These are phyloP conservation scores for Coniochaeta prunicola DNA, from an alignment of 2,329 filamentous ascomycete genomes.

Conservation along the genomic window DNA sequence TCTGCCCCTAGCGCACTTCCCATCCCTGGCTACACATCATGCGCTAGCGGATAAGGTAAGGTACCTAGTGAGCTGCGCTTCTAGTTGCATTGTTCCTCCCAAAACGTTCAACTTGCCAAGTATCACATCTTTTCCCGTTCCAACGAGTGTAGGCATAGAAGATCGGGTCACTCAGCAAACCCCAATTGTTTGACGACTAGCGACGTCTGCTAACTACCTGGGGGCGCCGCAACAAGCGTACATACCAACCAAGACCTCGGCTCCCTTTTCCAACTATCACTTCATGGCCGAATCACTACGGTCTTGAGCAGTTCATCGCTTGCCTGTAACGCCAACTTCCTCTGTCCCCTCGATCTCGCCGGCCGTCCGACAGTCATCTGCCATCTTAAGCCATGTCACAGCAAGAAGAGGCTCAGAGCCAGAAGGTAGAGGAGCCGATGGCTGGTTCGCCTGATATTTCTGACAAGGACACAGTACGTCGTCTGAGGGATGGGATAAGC, in stretches of 20 bases:
- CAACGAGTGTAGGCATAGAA: neutral
- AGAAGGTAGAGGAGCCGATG: constrained; percentile 5
- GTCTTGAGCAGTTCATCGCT: neutral
- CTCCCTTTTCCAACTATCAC: neutral
- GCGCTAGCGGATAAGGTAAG: neutral
- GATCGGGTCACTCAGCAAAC: neutral
- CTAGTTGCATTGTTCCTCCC: neutral
- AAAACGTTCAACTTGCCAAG: neutral
- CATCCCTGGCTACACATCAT: neutral
- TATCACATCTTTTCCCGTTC: neutral
- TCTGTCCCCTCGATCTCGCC: too few species aligned
- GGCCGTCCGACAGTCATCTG: neutral
- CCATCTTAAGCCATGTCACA: neutral
- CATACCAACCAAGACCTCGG: neutral
- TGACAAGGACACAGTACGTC: constrained; percentile 31
- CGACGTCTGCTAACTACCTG: neutral
- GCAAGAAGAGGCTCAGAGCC: neutral
- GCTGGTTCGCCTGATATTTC: constrained; percentile 23
- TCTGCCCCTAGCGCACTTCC: too few species aligned
- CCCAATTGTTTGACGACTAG: neutral
- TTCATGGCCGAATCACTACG: neutral
- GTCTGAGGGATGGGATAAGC: neutral
- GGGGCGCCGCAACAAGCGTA: neutral
- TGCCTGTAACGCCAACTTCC: neutral
- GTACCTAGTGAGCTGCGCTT: neutral